Base-by-base conservation (phyloP, 805 yeast species). In the Candida michaelii region DNA sequence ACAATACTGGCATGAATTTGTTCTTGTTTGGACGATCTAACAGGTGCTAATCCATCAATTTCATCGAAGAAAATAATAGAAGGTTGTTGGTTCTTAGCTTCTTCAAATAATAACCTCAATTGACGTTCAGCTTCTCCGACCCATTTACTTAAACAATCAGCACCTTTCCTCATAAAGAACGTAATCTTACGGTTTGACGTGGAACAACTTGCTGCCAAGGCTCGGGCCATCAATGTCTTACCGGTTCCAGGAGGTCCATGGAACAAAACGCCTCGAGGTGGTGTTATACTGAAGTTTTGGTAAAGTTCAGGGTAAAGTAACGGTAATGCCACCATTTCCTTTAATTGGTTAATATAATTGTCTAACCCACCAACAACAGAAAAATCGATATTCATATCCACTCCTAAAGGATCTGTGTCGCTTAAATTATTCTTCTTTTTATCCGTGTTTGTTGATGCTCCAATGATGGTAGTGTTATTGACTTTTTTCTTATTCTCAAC, bases 241-340 rank as follows among this genome's bases (percentile, higher is more conserved):
- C 99, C 99, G 0, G 99, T 93, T 50, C 99, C 99, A 2, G 99
- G 99, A 4, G 99, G 99, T 36, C 99, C 99, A 63, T 93, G 99
- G 66, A 93, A 93, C 42, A 93, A 65, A 1, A 93, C 99, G 48
- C 99, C 99, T 50, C 99, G 73, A 14, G 99, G 99, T 1, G 99
- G 98, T 0, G 97, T 88, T 27, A 91, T 89, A 44, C 82, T 83
- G 56, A 93, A 93, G 59, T 82, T 82, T 50, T 89, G 85, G 58
- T 91, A 93, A 8, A 93, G 76, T 59, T 93, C 99, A 1, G 99
- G 99, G 53, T 93, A 93, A 42, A 90, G 65, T 49, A 93, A 69
- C 0, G 99, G 99, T 43, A 93, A 67, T 1, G 96, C 88, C 4
- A 93, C 95, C 99, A 93, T 93, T 64, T 93, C 99, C 55, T 93